Percentiles rank a stretch among this genome's conserved stretches.
Evolutionary conservation across 139 green algal genomes (phyloP).

Genomic region (Spirogloea muscicola): DNA sequence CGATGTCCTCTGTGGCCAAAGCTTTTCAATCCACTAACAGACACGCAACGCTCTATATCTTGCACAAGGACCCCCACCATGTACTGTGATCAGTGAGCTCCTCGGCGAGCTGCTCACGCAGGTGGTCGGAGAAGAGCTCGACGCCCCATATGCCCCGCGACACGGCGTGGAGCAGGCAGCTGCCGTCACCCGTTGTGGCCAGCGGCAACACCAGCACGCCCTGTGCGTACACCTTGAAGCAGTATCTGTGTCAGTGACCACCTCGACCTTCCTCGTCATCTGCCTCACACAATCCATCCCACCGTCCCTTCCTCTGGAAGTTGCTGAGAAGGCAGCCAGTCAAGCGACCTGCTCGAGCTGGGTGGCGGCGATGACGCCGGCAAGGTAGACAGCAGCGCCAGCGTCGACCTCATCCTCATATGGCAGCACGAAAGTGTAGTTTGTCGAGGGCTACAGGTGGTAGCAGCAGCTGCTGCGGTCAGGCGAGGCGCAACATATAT

Average conservation of each 20-base stretch:
- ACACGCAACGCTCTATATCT: too few species aligned
- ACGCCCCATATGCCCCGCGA: constrained; percentile 29
- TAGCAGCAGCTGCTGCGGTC: constrained; percentile 1
- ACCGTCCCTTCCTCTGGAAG: too few species aligned
- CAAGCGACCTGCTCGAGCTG: constrained; percentile 14
- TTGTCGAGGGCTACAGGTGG: constrained; percentile 3
- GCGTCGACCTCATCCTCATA: constrained; percentile 32
- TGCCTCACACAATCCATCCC: too few species aligned
- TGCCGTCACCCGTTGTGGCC: constrained; percentile 24
- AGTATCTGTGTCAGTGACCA: too few species aligned
- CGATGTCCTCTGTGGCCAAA: too few species aligned
- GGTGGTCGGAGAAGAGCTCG: constrained; percentile 22
- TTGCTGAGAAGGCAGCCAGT: constrained; percentile 4
- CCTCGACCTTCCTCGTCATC: too few species aligned
- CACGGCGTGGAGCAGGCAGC: constrained; percentile 18
- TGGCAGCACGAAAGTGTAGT: constrained; percentile 38
- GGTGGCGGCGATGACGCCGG: not conserved
- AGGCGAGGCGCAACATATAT: not conserved
- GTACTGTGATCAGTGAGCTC: constrained; percentile 1
- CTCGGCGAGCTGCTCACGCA: constrained; percentile 21
- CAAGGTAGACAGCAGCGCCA: constrained; percentile 14
- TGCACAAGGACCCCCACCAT: too few species aligned
- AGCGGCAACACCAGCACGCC: not conserved
- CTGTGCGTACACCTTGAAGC: too few species aligned
- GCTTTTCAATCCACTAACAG: too few species aligned